Evolutionary conservation across 768 basidiomycete species (phyloP), one percentile per base, ranked within the genome.

Genomic region (Suillus luteus): DNA sequence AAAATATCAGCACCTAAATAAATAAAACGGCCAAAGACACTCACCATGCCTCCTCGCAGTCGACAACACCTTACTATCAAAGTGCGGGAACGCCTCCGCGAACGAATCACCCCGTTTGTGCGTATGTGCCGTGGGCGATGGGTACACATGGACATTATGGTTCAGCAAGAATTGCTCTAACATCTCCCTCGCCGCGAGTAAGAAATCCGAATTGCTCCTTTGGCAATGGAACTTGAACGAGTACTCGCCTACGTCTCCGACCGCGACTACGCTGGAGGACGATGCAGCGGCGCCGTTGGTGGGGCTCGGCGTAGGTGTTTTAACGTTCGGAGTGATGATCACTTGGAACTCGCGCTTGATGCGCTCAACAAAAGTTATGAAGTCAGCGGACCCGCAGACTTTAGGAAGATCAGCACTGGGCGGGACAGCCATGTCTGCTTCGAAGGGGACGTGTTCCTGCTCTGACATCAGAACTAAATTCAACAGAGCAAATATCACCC

Each of bases 161-260:
- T 88, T 87, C 31, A 90, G 79, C 62, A 99, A 76, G 80, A 91
- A 98, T 71, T 95, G 92, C 72, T 99, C 96, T 5, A 99, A 83
- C 82, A 93, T 89, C 77, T 99, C 96, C 66, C 93, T 82, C 10
- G 93, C 92, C 1, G 95, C 89, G 46, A 90, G 86, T 62, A 98
- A 80, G 78, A 94, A 95, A 75, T 98, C 96, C 70, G 91, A 93
- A 72, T 97, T 96, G 75, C 92, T 94, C 62, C 95, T 85, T 74
- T 97, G 96, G 76, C 96, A 96, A 40, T 91, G 86, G 82, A 97
- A 97, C 75, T 95, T 96, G 86, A 97, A 96, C 59, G 95, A 90
- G 64, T 89, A 90, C 70, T 96, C 95, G 61, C 82, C 80, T 61
- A 71, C 71, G 12, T 65, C 59, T 44, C 72, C 75, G 2, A 67